Evolutionary conservation across 2,329 filamentous ascomycete species (phyloP).

Genomic region (Tympanopsis confertula): DNA sequence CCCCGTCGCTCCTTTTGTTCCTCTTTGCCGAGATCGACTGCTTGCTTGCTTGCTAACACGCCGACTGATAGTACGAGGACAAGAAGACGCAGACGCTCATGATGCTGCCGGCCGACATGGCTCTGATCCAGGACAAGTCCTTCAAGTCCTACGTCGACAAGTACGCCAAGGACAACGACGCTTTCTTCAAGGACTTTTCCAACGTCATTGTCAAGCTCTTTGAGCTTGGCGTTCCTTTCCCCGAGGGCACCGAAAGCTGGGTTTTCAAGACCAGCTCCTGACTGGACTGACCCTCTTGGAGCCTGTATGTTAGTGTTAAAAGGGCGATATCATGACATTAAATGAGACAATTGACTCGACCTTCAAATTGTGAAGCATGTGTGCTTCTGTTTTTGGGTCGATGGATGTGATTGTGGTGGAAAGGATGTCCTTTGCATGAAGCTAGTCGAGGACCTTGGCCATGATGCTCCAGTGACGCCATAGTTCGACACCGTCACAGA

Average conservation of each 20-base stretch:
- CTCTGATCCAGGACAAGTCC: slow-evolving; percentile 74
- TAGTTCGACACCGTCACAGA: too few relatives aligned
- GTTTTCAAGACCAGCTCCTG: slow-evolving; percentile 44
- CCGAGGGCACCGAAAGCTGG: slow-evolving; percentile 48
- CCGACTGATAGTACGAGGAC: slow-evolving; percentile 60
- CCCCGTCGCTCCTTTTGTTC: neutral
- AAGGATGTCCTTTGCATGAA: too few relatives aligned
- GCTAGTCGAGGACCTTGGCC: too few relatives aligned
- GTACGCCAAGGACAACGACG: slow-evolving; percentile 82
- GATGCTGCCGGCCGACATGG: slow-evolving; percentile 94
- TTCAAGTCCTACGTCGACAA: slow-evolving; percentile 72
- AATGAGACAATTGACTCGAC: too few relatives aligned
- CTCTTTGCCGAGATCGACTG: neutral
- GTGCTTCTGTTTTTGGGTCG: too few relatives aligned
- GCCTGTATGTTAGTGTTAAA: too few relatives aligned
- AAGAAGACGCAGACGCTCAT: slow-evolving; percentile 77
- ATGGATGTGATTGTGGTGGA: too few relatives aligned
- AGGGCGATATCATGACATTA: too few relatives aligned
- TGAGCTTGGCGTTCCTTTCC: slow-evolving; percentile 87
- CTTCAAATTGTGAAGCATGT: too few relatives aligned
- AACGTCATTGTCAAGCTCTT: slow-evolving; percentile 72
- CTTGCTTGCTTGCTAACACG: slow-evolving; percentile 3
- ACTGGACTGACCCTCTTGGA: neutral
- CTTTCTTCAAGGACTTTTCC: slow-evolving; percentile 89
- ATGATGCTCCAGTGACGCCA: too few relatives aligned